Percentiles rank a stretch among this genome's conserved stretches.
Conservation (phyloP, 1,139 yeast genomes). For the Suhomyces coccinellae region DNA sequence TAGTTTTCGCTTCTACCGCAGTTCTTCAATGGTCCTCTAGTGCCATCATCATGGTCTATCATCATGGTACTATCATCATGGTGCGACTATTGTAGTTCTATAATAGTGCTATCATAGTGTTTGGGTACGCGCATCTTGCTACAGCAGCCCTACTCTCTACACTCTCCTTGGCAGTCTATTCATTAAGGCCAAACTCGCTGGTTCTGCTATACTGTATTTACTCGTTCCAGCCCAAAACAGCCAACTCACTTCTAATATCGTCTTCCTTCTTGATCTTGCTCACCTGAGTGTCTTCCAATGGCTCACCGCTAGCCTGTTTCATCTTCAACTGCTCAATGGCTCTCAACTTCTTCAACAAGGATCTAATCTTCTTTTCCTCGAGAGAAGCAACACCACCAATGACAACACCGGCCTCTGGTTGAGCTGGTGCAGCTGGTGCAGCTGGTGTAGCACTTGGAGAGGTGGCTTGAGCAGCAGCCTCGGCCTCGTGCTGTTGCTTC, state of each 20-base stretch:
- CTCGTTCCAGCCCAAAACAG: slow-evolving; percentile 67
- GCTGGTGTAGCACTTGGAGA: slow-evolving; percentile 13
- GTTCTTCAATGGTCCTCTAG: too few species aligned
- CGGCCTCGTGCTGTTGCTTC: slow-evolving; percentile 38
- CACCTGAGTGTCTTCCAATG: slow-evolving; percentile 89
- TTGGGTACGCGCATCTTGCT: too few species aligned
- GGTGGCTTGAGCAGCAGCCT: slow-evolving; percentile 17
- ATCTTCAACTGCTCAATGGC: slow-evolving; percentile 89
- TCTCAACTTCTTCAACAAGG: slow-evolving; percentile 85
- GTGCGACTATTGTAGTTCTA: too few species aligned
- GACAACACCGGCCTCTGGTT: slow-evolving; percentile 33
- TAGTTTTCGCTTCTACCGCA: too few species aligned
- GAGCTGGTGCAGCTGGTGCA: slow-evolving; percentile 14
- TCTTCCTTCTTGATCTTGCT: slow-evolving; percentile 86
- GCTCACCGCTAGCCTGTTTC: slow-evolving; percentile 82
- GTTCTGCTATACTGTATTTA: slow-evolving; percentile 5
- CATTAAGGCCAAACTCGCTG: background rate
- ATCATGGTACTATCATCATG: too few species aligned
- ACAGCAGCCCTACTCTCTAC: too few species aligned
- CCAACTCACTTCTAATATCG: slow-evolving; percentile 71
- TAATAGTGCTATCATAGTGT: too few species aligned
- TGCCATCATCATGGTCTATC: too few species aligned
- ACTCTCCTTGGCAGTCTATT: background rate
- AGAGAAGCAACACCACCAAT: slow-evolving; percentile 64
- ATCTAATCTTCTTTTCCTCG: slow-evolving; percentile 91